Base-by-base conservation (phyloP, 2,329 filamentous ascomycete species). In the Ascocoryne sarcoides region DNA sequence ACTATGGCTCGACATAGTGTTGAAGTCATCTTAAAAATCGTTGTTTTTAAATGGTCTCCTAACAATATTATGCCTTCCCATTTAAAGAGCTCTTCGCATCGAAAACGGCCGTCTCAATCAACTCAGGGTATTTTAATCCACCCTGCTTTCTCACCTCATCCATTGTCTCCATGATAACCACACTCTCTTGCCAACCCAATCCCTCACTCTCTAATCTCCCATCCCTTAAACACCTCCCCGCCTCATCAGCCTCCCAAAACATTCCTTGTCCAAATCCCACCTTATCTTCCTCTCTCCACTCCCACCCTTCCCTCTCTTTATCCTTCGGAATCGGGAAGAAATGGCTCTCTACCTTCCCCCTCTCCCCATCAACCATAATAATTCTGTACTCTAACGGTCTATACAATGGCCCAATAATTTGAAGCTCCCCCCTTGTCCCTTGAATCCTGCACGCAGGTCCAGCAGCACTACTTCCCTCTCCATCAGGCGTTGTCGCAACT, bases 191-290 rank as follows among this genome's bases (percentile, higher is more conserved):
- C 66, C 70, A 68, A 16, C 67, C 65, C 59, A 82, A 60, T 3
- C 63, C 65, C 46, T 73, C 69, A 45, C 79, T 77, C 60, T 84
- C 73, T 46, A 75, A 64, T 55, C 73, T 71, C 5, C 78, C 76
- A 59, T 82, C 78, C 43, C 73, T 64, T 36, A 84, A 53, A 45
- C 77, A 79, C 36, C 73, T 68, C 10, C 73, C 80, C 38, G 70
- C 76, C 62, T 82, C 79, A 58, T 83, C 79, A 1, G 80, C 80
- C 57, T 83, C 79, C 75, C 76, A 84, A 57, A 76, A 81, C 78
- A 82, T 82, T 1, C 79, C 79, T 40, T 76, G 73, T 1, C 77
- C 79, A 51, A 68, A 56, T 3, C 43, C 44, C 7, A 39, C 36
- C 30, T 36, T 40, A 10, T 40, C 15, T 21, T 35, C 38, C 2